Percentiles rank a stretch among this genome's conserved stretches.
Evolutionary conservation across 2,329 filamentous ascomycete genomes (phyloP).

Genomic region (Diplocarpon mali): DNA sequence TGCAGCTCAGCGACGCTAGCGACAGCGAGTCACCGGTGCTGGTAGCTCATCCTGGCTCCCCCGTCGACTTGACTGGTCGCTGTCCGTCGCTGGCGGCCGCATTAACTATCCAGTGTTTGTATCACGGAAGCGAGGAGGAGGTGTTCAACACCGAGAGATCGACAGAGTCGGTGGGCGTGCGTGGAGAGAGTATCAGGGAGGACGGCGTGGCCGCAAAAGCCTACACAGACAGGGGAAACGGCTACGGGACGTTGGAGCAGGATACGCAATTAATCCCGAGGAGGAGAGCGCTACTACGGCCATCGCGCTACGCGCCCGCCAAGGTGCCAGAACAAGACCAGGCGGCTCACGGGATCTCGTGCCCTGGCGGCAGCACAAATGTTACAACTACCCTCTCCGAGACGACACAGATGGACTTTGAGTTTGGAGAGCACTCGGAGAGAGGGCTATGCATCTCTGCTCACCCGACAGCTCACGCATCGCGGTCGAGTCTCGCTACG

Average conservation of each 20-base stretch:
- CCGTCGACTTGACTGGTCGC: conserved; percentile 22
- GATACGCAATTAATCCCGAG: conserved; percentile 7
- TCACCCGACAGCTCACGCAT: conserved; percentile 18
- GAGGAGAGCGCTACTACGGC: conserved; percentile 14
- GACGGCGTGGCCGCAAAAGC: conserved; percentile 26
- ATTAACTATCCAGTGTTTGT: conserved; percentile 18
- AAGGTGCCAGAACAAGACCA: conserved; percentile 24
- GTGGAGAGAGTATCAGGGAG: conserved; percentile 23
- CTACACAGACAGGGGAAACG: conserved; percentile 6
- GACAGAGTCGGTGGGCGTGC: conserved; percentile 11
- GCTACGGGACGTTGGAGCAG: conserved; percentile 1
- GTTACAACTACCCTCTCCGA: conserved; percentile 18
- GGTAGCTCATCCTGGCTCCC: conserved; percentile 26
- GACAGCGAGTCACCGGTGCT: conserved; percentile 21
- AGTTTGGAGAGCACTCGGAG: conserved; percentile 21
- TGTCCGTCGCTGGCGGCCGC: conserved; percentile 20
- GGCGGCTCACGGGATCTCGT: conserved; percentile 8
- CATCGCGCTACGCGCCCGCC: conserved; percentile 21
- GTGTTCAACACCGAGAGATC: conserved; percentile 18
- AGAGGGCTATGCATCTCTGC: conserved; percentile 20
- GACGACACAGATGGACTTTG: conserved; percentile 20
- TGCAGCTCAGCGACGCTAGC: conserved; percentile 23
- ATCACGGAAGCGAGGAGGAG: conserved; percentile 18
- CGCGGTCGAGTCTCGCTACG: conserved; percentile 20
- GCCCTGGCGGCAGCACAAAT: conserved; percentile 7